Base-by-base conservation (phyloP, 2,329 filamentous ascomycete species). In the Fusarium succisae region DNA sequence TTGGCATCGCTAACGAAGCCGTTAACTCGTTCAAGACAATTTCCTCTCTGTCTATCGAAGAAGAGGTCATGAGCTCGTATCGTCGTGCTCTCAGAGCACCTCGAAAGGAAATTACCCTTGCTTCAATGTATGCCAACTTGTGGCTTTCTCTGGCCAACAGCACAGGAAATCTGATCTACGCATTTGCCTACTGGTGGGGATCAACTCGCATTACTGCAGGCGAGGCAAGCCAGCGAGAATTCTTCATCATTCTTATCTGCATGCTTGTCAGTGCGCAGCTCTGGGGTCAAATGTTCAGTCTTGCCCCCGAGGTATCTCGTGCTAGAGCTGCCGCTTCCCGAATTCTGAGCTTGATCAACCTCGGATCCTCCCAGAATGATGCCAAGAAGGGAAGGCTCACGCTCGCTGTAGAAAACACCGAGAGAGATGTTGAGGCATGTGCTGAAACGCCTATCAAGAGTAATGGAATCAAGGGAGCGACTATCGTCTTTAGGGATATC, bases 151-250 rank as follows among this genome's bases (percentile, higher is more conserved):
- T 91, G 41, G 86, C 90, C 22, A 89, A 90, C 78, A 88, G 87
- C 72, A 84, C 88, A 15, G 88, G 90, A 26, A 92, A 92, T 77
- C 86, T 93, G 57, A 89, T 94, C 32, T 93, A 94, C 77, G 91
- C 92, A 0, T 88, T 95, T 61, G 91, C 92, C 1, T 95, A 94
- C 81, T 95, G 92, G 92, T 95, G 93, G 92, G 93, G 93, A 8
- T 88, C 92, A 0, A 91, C 89, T 75, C 89, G 91, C 71, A 93
- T 95, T 67, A 87, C 91, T 58, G 85, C 87, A 47, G 92, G 92
- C 9, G 83, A 89, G 63, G 92, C 92, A 74, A 86, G 83, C 6
- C 88, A 88, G 48, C 89, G 91, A 38, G 88, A 92, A n/a, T 95
- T 94, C 83, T 91, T 95, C 80, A 92, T 93, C 76, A 91, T 95